Evolutionary conservation across 2,329 filamentous ascomycete genomes (phyloP).

Genomic region (Nigrospora sphaerica): DNA sequence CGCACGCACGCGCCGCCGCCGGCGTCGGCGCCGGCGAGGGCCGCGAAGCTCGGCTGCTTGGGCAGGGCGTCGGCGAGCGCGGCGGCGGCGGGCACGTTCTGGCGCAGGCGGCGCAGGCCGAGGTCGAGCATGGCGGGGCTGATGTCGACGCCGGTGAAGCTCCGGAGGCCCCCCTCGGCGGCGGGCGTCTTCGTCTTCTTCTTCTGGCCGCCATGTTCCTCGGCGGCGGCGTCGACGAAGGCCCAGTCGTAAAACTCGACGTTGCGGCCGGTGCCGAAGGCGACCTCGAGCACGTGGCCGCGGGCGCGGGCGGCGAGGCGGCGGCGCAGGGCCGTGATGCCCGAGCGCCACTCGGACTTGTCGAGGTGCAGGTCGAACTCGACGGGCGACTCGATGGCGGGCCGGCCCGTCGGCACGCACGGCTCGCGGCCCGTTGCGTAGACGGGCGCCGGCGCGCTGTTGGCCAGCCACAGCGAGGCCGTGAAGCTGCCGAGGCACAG

Average conservation of each 20-base stretch:
- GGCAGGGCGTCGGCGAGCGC: conserved; percentile 25
- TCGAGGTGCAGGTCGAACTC: conserved; percentile 54
- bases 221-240: conserved; percentile 9
- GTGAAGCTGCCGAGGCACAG: conserved; percentile 41
- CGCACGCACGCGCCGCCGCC: conserved; percentile 12
- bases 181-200: background rate
- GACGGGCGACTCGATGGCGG: conserved; percentile 39
- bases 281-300: conserved; percentile 56
- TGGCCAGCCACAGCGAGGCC: conserved; percentile 15
- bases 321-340: conserved; percentile 43
- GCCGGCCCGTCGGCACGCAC: conserved; percentile 38
- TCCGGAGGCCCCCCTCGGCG: conserved; percentile 29
- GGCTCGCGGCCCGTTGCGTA: conserved; percentile 26
- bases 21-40: conserved; percentile 11
- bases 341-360: conserved; percentile 48
- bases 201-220: background rate
- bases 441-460: conserved; percentile 1
- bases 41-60: conserved; percentile 17
- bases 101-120: conserved; percentile 43
- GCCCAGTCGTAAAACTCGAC: conserved; percentile 53
- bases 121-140: conserved; percentile 54
- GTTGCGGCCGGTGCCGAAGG: conserved; percentile 57
- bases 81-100: conserved; percentile 30
- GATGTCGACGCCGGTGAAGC: conserved; percentile 57
- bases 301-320: conserved; percentile 38